Base-by-base conservation (phyloP, 2,329 filamentous ascomycete genomes). In the Tolypocladium cylindrosporum region DNA sequence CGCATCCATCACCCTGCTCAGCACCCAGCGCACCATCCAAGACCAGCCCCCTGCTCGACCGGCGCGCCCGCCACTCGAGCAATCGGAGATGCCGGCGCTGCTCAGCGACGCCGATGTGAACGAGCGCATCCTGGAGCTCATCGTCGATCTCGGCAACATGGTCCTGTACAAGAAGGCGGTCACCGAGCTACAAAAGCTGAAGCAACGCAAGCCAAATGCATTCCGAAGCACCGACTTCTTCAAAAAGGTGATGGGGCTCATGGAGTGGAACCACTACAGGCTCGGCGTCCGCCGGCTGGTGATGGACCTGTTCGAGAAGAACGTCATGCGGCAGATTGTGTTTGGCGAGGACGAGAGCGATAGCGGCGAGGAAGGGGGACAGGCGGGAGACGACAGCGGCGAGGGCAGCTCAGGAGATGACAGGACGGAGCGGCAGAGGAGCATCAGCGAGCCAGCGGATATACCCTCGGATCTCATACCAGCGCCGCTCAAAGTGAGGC, bases 261-360 rank as follows among this genome's bases (percentile, higher is more conserved):
- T 99, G 59, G 91, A 97, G 71, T 86, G 85, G 64, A 93, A 96
- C 66, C 91, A 95, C 69, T 97, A 94, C 72, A 84, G 91, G 27
- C 80, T 99, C 2, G 88, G 87, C 1, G 89, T 95, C 36, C 88
- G 93, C 61, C 87, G 93, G 52, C 92, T 96, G 74, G 89, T 96
- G 41, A 86, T 97, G 60, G 94, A 97, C 69, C 75, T 99, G 27
- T 99, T 99, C 67, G 93, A 97, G 67, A 94, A 93, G 73, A 87
- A 84, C 59, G 90, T 97, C 50, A 80, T 97, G 73, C 81, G 91
- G 62, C 84, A 85, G 63, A 89, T 97, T 60, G 89, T 99, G 14
- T 86, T 96, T 59, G 88, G 89, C 24, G 74, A 72, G 24, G 74
- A 74, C 11, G 87, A 88, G 55, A 88, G 90, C 24, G 87, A 90